phyloP scores from a whole-genome alignment of 495 filamentous ascomycete species.

The Tuber brumale region DNA sequence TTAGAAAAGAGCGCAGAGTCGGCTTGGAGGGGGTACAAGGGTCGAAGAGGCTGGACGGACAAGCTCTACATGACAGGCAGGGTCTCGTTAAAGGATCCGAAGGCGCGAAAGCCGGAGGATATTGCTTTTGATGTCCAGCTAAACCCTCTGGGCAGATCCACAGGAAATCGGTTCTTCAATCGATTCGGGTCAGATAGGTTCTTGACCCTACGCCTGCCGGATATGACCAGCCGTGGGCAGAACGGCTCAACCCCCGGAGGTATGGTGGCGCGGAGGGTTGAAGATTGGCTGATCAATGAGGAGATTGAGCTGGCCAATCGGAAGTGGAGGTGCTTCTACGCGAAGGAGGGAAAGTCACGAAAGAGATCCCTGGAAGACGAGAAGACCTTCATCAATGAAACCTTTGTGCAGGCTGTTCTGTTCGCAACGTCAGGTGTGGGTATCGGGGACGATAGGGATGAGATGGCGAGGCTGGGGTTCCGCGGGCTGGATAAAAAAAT shows the following conservation, averaged over 20 bases:
- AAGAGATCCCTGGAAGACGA: conserved; percentile 3
- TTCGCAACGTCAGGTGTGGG: conserved; percentile 37
- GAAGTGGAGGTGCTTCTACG: conserved; percentile 34
- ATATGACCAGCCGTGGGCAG: neutral
- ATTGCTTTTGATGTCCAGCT: conserved; percentile 19
- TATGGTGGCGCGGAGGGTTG: conserved; percentile 4
- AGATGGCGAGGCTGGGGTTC: conserved; percentile 23
- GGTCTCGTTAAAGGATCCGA: neutral
- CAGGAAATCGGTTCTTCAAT: conserved; percentile 28
- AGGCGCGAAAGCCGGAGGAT: neutral
- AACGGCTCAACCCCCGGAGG: neutral
- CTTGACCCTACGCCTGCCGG: conserved; percentile 30
- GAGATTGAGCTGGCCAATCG: conserved; percentile 29
- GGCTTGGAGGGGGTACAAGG: conserved; percentile 17
- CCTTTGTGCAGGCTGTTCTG: conserved; percentile 25
- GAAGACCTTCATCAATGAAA: conserved; percentile 6
- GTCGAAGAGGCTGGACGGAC: conserved; percentile 18
- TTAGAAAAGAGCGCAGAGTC: conserved; percentile 14
- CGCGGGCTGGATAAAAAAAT: conserved; percentile 17
- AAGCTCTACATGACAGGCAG: conserved; percentile 22
- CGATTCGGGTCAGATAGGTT: conserved; percentile 40
- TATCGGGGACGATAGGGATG: conserved; percentile 20
- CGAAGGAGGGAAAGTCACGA: conserved; percentile 15
- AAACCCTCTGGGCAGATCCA: conserved; percentile 18
- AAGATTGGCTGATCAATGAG: conserved; percentile 24